Evolutionary conservation across 2,329 filamentous ascomycete species (phyloP), one percentile per base, ranked within the genome.

Genomic region (Colletotrichum falcatum): DNA sequence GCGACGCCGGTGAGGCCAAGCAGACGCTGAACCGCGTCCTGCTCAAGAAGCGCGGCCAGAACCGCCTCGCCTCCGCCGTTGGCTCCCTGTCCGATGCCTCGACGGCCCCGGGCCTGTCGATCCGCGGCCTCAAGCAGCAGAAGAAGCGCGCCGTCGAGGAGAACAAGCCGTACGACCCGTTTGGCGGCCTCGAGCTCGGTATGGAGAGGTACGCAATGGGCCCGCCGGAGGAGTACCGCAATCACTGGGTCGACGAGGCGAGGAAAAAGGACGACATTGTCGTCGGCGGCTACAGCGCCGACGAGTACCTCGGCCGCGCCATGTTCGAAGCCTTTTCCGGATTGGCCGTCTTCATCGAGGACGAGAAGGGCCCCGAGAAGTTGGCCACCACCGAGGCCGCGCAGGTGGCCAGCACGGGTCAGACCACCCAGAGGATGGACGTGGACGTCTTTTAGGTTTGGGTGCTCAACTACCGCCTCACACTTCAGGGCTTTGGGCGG

Each of bases 311-410:
- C 76, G 86, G 90, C 9, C 87, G 95, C 30, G 91, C 93, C 30
- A 83, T 99, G 78, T 92, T 94, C 71, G 95, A 98, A 78, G 94
- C 95, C 0, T 98, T 98, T 81, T 90, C 93, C 0, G 96, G 97
- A 0, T 80, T 99, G 71, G 94, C 93, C 0, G 93, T 97, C 51
- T 97, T 97, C 75, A 85, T 99, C 51, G 91, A 89, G 44, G 94
- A 98, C 55, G 95, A 97, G 77, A 88, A 88, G 80, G 75, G 77
- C 2, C 77, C 75, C 2, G 81, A 84, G 54, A 78, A 77, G 9
- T 77, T 81, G 11, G 72, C 80, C 7, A 78, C 78, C 0, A 75
- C 78, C 5, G 81, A 74, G 0, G 80, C 82, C 1, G 79, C 76
- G 33, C 80, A 82, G 58, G 81, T 78, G 39, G 81, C 79, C 48